phyloP scores from a whole-genome alignment of 495 filamentous ascomycete species.

The Filosporella fistucella region DNA sequence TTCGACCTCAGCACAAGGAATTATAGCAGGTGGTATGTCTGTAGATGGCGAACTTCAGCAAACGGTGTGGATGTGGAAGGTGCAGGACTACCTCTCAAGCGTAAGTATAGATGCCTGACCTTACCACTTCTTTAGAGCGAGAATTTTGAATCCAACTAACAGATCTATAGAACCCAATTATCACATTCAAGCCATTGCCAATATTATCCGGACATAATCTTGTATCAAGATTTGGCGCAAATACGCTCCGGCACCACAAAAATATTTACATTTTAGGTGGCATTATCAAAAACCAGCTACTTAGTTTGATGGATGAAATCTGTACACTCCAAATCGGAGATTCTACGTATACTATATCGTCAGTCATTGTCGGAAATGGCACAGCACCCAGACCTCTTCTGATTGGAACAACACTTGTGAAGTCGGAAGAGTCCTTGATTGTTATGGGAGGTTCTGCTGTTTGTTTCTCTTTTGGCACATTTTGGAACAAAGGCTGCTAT shows the following conservation, averaged over 20 bases:
- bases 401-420: slow-evolving; percentile 52
- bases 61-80: slow-evolving; percentile 30
- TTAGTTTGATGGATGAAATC: slow-evolving; percentile 10
- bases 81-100: background rate
- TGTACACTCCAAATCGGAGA: slow-evolving; percentile 3
- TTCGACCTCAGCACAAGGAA: slow-evolving; percentile 33
- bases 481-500: slow-evolving; percentile 55
- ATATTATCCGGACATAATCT: background rate
- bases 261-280: slow-evolving; percentile 43
- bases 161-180: slow-evolving; percentile 11
- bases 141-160: too few relatives aligned
- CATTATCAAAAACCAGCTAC: slow-evolving; percentile 29
- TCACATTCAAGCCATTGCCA: slow-evolving; percentile 8
- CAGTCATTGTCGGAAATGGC: background rate
- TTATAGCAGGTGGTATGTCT: slow-evolving; percentile 65
- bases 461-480: slow-evolving; percentile 84
- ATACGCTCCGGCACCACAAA: slow-evolving; percentile 22
- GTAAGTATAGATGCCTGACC: too few relatives aligned
- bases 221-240: slow-evolving; percentile 33
- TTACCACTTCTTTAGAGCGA: too few relatives aligned
- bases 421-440: slow-evolving; percentile 36
- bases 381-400: slow-evolving; percentile 43
- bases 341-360: background rate
- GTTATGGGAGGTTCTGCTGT: slow-evolving; percentile 79
- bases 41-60: slow-evolving; percentile 51